These are phyloP conservation scores for Persicaria maculosa DNA, from an alignment of 148 eudicot genomes.

Conservation along the genomic window DNA sequence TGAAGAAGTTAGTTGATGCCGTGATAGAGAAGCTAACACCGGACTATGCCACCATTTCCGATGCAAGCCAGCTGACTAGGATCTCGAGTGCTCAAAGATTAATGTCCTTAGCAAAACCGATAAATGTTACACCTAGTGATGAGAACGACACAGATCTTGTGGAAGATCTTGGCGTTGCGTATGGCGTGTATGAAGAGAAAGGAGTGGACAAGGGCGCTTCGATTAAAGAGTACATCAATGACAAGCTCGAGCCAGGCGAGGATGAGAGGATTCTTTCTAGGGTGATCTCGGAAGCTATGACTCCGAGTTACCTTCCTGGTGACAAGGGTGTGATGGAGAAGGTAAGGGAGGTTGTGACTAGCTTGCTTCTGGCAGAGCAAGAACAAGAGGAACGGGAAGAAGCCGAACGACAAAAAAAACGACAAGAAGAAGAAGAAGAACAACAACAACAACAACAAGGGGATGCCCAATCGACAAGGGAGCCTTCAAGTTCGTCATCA, in stretches of 20 bases:
- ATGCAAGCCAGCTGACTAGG: conserved; percentile 34
- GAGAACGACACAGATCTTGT: neutral
- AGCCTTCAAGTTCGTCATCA: conserved; percentile 19
- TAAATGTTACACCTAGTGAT: neutral
- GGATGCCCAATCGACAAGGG: conserved; percentile 20
- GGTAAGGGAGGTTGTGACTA: conserved; percentile 58
- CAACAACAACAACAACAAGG: neutral
- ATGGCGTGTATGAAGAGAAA: conserved; percentile 9
- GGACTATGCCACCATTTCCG: conserved; percentile 33
- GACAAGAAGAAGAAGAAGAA: neutral
- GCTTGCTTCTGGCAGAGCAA: conserved; percentile 45
- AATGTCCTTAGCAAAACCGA: conserved; percentile 20
- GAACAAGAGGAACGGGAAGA: neutral
- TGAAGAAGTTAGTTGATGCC: conserved; percentile 21
- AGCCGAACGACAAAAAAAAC: neutral
- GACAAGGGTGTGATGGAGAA: conserved; percentile 63
- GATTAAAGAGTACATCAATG: conserved; percentile 61
- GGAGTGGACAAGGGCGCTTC: conserved; percentile 60
- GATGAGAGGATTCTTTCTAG: conserved; percentile 67
- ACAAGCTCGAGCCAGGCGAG: conserved; percentile 72
- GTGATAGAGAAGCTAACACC: conserved; percentile 36
- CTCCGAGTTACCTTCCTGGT: conserved; percentile 34
- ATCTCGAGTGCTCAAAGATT: conserved; percentile 33
- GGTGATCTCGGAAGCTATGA: conserved; percentile 59
- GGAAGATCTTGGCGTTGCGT: conserved; percentile 7